These are phyloP conservation scores for Salix koriyanagi DNA, from an alignment of 345 rosid species.

Conservation along the genomic window DNA sequence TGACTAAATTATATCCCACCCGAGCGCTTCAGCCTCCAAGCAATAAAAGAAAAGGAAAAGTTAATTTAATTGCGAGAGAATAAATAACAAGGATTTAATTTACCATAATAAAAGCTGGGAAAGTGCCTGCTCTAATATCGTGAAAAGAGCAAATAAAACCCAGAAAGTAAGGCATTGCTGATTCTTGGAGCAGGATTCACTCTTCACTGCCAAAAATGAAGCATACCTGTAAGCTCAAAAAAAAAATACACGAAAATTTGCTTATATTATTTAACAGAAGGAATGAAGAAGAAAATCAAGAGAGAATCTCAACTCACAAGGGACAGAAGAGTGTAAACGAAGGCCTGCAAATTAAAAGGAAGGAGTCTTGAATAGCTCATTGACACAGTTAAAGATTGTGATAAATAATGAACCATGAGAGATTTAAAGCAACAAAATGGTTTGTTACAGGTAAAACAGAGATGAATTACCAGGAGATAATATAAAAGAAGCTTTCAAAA, in stretches of 20 bases:
- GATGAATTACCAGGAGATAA: slow-evolving; percentile 25
- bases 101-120: slow-evolving; percentile 23
- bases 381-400: background rate
- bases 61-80: background rate
- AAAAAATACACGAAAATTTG: background rate
- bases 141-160: slow-evolving; percentile 29
- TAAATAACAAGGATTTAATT: background rate
- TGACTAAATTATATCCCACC: no score
- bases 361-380: background rate
- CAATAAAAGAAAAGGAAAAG: no score
- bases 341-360: slow-evolving; percentile 30
- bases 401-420: background rate
- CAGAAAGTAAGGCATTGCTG: slow-evolving; percentile 38
- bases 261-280: background rate
- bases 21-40: no score
- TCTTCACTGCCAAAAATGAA: slow-evolving; percentile 29
- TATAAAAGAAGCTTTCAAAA: slow-evolving; percentile 12
- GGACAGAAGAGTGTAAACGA: slow-evolving; percentile 32
- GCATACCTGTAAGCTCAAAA: slow-evolving; percentile 11
- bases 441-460: background rate
- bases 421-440: background rate
- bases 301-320: slow-evolving; percentile 20
- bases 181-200: slow-evolving; percentile 13
- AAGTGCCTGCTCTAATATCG: slow-evolving; percentile 23
- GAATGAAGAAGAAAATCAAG: background rate